A percentile compares a stretch with the other conserved stretches of the same genome.
These are phyloP conservation scores for Blumeriella jaapii DNA, from an alignment of 2,329 filamentous ascomycete species.

Conservation along the genomic window DNA sequence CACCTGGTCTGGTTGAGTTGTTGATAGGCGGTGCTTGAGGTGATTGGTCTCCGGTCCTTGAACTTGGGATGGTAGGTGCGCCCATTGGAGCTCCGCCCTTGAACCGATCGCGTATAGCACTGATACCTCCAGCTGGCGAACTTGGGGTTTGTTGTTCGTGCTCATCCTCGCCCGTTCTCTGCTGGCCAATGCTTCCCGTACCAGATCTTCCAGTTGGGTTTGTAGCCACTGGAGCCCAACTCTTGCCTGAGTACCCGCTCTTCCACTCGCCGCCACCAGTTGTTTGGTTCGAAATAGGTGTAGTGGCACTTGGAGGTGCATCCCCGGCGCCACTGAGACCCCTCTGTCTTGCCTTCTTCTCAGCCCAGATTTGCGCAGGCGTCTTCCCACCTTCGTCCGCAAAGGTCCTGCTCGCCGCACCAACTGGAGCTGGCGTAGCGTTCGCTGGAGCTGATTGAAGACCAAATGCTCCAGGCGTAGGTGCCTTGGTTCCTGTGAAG, in stretches of 20 bases:
- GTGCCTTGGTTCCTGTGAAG: constrained; percentile 84
- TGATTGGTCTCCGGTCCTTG: constrained; percentile 24
- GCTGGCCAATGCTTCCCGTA: constrained; percentile 36
- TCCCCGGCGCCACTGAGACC: constrained; percentile 41
- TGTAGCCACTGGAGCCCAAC: constrained; percentile 76
- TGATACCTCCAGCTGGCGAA: constrained; percentile 52
- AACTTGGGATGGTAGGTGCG: constrained; percentile 29
- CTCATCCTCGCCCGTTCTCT: constrained; percentile 49
- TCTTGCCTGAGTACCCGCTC: constrained; percentile 82
- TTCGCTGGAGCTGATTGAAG: constrained; percentile 50
- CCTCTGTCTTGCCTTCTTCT: constrained; percentile 82
- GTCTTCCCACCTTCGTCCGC: constrained; percentile 93
- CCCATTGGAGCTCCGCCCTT: constrained; percentile 64
- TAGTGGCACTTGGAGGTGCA: constrained; percentile 34
- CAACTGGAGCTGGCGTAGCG: constrained; percentile 48
- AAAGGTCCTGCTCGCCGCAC: constrained; percentile 81
- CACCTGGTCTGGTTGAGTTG: constrained; percentile 47
- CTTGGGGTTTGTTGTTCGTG: constrained; percentile 37
- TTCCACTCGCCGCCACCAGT: constrained; percentile 74
- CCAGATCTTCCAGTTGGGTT: constrained; percentile 56
- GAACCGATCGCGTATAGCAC: constrained; percentile 72
- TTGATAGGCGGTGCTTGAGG: constrained; percentile 29
- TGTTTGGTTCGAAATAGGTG: constrained; percentile 52
- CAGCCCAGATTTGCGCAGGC: constrained; percentile 91
- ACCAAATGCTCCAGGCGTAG: constrained; percentile 58